Conservation (phyloP, 495 filamentous ascomycete species). For the Lasiosphaeris hirsuta region DNA sequence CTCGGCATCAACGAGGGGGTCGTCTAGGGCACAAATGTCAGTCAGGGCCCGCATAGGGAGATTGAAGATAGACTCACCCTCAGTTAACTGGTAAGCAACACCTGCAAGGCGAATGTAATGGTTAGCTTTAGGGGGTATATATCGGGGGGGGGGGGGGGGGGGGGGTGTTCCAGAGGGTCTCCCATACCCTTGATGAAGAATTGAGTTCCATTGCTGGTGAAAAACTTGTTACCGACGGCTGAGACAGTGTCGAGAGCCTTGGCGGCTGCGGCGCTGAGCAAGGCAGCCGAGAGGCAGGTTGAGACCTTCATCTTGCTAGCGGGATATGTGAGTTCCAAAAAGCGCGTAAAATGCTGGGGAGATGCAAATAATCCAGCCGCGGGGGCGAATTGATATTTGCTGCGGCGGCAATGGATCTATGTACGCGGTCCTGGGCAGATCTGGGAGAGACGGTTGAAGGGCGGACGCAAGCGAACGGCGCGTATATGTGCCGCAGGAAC, state of each 20-base stretch:
- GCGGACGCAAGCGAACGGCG: no score
- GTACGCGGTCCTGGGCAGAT: no score
- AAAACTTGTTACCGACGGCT: conserved; percentile 79
- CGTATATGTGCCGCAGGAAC: no score
- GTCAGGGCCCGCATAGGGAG: background rate
- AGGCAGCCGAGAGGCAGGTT: conserved; percentile 22
- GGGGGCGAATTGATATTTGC: background rate
- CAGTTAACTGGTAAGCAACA: conserved; percentile 27
- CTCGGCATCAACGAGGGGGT: conserved; percentile 69
- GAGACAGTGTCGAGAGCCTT: conserved; percentile 55
- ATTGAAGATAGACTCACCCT: conserved; percentile 4
- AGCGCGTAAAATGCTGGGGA: no score
- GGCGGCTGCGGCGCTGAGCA: conserved; percentile 34
- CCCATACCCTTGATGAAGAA: conserved; percentile 75
- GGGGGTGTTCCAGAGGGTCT: background rate
- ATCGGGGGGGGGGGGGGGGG: no score
- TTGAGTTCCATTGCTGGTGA: conserved; percentile 69
- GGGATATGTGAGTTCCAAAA: background rate
- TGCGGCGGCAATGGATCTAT: background rate
- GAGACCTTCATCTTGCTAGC: conserved; percentile 34
- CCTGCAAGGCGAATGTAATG: conserved; percentile 12
- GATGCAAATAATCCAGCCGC: background rate
- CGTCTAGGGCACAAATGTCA: conserved; percentile 38
- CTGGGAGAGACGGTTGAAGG: no score
- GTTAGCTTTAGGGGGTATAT: background rate